Evolutionary conservation across 768 basidiomycete species (phyloP).

Genomic region (Suillus occidentalis): DNA sequence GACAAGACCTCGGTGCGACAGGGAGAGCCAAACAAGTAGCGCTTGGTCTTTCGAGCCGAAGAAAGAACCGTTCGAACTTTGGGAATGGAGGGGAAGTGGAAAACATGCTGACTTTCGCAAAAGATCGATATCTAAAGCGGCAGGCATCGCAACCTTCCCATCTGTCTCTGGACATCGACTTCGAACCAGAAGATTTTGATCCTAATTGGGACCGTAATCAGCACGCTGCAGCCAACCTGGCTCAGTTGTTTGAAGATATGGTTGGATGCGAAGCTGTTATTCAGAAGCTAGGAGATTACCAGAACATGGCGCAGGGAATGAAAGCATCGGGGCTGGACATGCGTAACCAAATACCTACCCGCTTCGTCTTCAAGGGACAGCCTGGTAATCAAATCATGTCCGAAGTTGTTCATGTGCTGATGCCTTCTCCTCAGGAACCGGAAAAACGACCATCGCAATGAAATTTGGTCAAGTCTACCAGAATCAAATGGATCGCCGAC

Average conservation of each 20-base stretch:
- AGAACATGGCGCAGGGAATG: conserved; percentile 45
- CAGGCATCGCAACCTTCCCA: conserved; percentile 24
- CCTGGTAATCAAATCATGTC: conserved; percentile 45
- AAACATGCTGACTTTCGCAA: conserved; percentile 53
- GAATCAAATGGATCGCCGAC: too few species aligned
- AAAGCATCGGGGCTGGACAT: conserved; percentile 43
- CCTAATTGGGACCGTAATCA: conserved; percentile 51
- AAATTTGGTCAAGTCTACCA: conserved; percentile 65
- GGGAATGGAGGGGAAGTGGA: conserved; percentile 68
- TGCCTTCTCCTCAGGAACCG: conserved; percentile 46
- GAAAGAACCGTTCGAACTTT: conserved; percentile 54
- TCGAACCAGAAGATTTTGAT: conserved; percentile 58
- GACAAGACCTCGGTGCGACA: conserved; percentile 59
- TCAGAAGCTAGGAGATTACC: conserved; percentile 49
- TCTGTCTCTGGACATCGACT: conserved; percentile 25
- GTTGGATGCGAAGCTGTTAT: conserved; percentile 60
- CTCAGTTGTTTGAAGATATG: conserved; percentile 59
- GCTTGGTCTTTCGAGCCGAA: conserved; percentile 40
- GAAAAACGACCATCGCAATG: conserved; percentile 62
- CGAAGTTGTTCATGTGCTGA: neutral
- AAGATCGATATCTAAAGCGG: conserved; percentile 47
- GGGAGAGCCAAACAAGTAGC: conserved; percentile 56
- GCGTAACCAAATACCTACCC: conserved; percentile 57
- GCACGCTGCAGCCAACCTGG: conserved; percentile 50
- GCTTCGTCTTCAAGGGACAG: conserved; percentile 72